Evolutionary conservation across 805 yeast genomes (phyloP), one percentile per base, ranked within the genome.

Genomic region (Starmera dryadoides): DNA sequence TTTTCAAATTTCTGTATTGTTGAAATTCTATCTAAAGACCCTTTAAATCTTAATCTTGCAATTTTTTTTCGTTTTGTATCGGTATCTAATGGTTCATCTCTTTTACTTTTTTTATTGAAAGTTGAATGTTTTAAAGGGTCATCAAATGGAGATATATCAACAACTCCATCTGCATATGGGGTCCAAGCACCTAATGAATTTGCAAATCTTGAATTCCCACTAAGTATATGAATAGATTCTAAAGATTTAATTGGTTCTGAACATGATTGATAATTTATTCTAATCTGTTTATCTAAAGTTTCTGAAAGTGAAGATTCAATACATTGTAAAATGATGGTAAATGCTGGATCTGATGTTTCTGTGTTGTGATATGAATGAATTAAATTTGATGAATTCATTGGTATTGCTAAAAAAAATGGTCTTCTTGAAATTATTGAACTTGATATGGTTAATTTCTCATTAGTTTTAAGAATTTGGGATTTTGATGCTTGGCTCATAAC

Each of bases 171-270:
- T 0, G 94, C 91, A 55, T 83, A 86, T 0, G 81, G 73, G 0
- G 75, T 55, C 94, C 94, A 86, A 7, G 75, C 67, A 0, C 91
- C 95, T 39, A 81, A 52, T 9, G 88, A 69, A 22, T 72, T 63
- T 1, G 81, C 68, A 47, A 73, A 74, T 38, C 89, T 60, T 1
- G 88, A 77, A 18, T 69, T 70, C 3, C 89, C 88, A 40, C 74
- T 69, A 12, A 79, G 50, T 2, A 79, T 63, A 45, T 72, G 77
- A 64, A 78, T 73, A 1, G 81, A 64, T 31, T 74, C 75, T 30
- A 82, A 54, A 2, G 80, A 73, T 41, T 55, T 58, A 19, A 64
- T 65, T 28, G 63, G 75, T 45, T 36, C 25, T 12, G 47, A 41
- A 1, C 36, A 30, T 33, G 51, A 52, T 35, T 55, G 58, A 18